A percentile compares a stretch with the other conserved stretches of the same genome.
phyloP scores from a whole-genome alignment of 2,329 filamentous ascomycete genomes.

The Diaporthe vexans region DNA sequence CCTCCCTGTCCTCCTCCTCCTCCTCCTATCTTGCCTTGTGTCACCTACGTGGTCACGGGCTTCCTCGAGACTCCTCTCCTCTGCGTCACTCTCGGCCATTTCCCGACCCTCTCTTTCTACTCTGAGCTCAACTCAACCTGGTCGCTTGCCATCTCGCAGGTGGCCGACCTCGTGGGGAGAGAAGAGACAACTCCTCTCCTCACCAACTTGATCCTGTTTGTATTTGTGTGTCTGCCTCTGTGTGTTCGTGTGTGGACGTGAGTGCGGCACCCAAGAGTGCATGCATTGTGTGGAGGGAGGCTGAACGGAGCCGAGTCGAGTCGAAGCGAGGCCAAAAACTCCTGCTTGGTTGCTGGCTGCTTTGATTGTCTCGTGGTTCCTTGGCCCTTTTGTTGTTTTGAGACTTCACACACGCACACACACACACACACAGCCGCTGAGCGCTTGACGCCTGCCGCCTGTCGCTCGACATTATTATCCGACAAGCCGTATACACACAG shows the following conservation, averaged over 20 bases:
- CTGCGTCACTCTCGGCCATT: slow-evolving; percentile 11
- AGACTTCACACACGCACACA: slow-evolving; percentile 9
- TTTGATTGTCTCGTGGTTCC: slow-evolving; percentile 37
- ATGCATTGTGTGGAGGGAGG: slow-evolving; percentile 11
- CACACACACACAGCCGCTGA: not conserved
- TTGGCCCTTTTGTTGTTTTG: slow-evolving; percentile 36
- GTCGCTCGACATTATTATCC: slow-evolving; percentile 2
- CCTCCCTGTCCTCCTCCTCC: no score
- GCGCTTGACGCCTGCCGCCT: slow-evolving; percentile 33
- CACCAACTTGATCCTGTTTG: not conserved
- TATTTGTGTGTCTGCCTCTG: not conserved
- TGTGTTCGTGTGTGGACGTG: not conserved
- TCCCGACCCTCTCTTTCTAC: slow-evolving; percentile 3
- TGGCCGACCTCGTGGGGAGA: slow-evolving; percentile 5
- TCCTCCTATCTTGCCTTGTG: slow-evolving; percentile 29
- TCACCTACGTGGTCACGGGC: slow-evolving; percentile 14
- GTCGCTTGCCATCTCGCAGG: slow-evolving; percentile 4
- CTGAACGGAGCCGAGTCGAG: slow-evolving; percentile 15
- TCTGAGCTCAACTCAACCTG: not conserved
- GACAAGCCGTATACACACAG: slow-evolving; percentile 16
- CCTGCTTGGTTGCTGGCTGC: slow-evolving; percentile 23
- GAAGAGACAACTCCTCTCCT: not conserved
- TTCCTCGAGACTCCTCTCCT: slow-evolving; percentile 1
- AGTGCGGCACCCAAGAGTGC: not conserved
- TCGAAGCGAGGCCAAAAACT: slow-evolving; percentile 9